Percentiles rank a stretch among this genome's conserved stretches.
These are phyloP conservation scores for Pyropia yezoensis DNA, from an alignment of 23 red algal species.

Conservation along the genomic window DNA sequence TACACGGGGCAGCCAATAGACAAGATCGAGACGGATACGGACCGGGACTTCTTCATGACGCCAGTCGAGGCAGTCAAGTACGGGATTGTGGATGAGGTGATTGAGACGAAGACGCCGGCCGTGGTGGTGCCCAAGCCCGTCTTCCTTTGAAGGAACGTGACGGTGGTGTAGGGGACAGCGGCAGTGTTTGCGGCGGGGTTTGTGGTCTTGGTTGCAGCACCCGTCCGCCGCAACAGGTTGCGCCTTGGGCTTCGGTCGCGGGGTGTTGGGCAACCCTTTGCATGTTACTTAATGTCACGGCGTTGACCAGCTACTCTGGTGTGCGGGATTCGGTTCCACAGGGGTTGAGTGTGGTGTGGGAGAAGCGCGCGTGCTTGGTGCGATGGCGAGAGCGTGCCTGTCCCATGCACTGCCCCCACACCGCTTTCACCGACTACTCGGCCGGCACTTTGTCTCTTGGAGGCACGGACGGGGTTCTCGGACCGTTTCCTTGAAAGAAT, in stretches of 20 bases:
- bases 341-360: too few relatives aligned
- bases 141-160: constrained; percentile 18
- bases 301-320: too few relatives aligned
- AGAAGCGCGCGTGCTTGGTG: too few relatives aligned
- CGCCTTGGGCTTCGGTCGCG: background rate
- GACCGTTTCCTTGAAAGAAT: too few relatives aligned
- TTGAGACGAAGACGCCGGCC: constrained; percentile 68
- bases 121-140: constrained; percentile 31
- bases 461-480: too few relatives aligned
- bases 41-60: constrained; percentile 92
- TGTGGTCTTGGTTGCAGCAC: background rate
- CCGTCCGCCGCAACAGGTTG: background rate
- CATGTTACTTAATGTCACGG: background rate
- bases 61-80: constrained; percentile 70
- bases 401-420: too few relatives aligned
- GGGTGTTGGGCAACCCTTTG: background rate
- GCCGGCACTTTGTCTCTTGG: too few relatives aligned
- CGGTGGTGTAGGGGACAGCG: too few relatives aligned
- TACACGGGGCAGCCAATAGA: constrained; percentile 76
- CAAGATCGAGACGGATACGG: constrained; percentile 80
- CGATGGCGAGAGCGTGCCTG: too few relatives aligned
- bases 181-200: too few relatives aligned
- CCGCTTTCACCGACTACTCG: too few relatives aligned
- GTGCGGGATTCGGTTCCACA: background rate
- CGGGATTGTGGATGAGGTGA: constrained; percentile 88